Base-by-base conservation (phyloP, 2,329 filamentous ascomycete genomes). In the Botrytis paeoniae region DNA sequence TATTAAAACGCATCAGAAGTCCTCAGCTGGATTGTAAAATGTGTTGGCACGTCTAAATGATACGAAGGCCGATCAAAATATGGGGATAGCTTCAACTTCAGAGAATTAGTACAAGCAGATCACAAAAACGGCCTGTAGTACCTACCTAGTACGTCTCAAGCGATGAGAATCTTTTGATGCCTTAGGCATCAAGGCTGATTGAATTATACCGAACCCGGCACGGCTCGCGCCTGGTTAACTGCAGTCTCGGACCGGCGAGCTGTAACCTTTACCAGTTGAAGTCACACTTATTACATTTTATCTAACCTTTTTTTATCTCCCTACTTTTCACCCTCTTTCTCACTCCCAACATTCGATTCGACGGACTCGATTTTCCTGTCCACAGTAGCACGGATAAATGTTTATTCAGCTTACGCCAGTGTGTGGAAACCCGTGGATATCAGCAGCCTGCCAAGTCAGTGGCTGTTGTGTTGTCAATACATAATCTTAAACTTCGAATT, bases 21-120 rank as follows among this genome's bases (percentile, higher is more conserved):
- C 3, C n/a, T 29, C n/a, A 39, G 45, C 35, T 14, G 22, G 48
- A 14, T 4, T 39, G 12, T 25, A 1, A 41, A 29, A 69, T 20
- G 14, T 8, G 39, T 14, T 22, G 48, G 48, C 3, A 41, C 29
- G 10, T 68, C 37, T 6, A 2, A 29, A 14, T 18, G 51, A 41
- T 25, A 41, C 5, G 25, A 32, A 57, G 25, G 35, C 14, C 22
- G 35, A 57, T 57, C 37, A 10, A 57, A 57, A 57, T 54, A 8
- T 57, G 48, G 64, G 64, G 51, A 68, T 57, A 68, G 48, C 48
- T 32, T 57, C 64, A 41, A 68, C 22, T 68, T 37, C 2, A 39
- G 35, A 16, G 6, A 22, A 25, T 43, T 32, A 32, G 61, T 32
- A 22, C 12, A 4, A 35, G 14, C 51, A 25, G 14, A 68, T 68